Evolutionary conservation across 495 filamentous ascomycete species (phyloP).

Genomic region (Elaphomyces granulatus): DNA sequence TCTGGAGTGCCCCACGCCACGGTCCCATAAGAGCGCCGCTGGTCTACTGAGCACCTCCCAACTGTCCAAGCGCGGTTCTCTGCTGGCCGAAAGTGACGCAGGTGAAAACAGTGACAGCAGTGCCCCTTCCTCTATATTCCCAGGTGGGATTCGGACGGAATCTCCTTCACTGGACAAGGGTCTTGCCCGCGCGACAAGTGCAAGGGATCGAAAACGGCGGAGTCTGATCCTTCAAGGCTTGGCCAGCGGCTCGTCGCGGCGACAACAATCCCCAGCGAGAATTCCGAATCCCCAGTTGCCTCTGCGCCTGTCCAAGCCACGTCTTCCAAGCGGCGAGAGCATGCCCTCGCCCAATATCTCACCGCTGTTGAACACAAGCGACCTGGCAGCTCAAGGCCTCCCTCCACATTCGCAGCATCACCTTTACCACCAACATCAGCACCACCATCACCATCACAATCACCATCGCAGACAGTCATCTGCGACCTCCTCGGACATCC

Average conservation of each 20-base stretch:
- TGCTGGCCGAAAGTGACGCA: conserved; percentile 64
- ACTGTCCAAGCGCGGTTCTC: conserved; percentile 51
- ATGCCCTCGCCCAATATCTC: conserved; percentile 79
- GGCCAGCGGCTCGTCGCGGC: conserved; percentile 53
- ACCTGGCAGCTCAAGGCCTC: conserved; percentile 61
- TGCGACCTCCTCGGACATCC: conserved; percentile 58
- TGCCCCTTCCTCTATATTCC: conserved; percentile 64
- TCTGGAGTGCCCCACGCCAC: conserved; percentile 78
- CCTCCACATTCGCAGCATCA: conserved; percentile 24
- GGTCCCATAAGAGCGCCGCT: conserved; percentile 62
- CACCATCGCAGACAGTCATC: conserved; percentile 92
- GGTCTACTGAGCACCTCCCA: conserved; percentile 46
- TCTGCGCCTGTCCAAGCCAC: conserved; percentile 71
- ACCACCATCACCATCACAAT: conserved; percentile 31
- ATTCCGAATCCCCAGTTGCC: conserved; percentile 68
- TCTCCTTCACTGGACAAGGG: conserved; percentile 82
- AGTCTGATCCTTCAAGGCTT: conserved; percentile 66
- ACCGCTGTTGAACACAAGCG: conserved; percentile 65
- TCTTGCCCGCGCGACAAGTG: conserved; percentile 51
- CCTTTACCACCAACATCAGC: conserved; percentile 7
- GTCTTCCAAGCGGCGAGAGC: conserved; percentile 59
- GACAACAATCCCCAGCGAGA: conserved; percentile 76
- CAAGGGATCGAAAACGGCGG: conserved; percentile 63
- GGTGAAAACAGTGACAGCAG: conserved; percentile 77
- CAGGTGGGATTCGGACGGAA: conserved; percentile 57